Conservation (phyloP, 2,329 filamentous ascomycete species). For the Ascochyta lentis region DNA sequence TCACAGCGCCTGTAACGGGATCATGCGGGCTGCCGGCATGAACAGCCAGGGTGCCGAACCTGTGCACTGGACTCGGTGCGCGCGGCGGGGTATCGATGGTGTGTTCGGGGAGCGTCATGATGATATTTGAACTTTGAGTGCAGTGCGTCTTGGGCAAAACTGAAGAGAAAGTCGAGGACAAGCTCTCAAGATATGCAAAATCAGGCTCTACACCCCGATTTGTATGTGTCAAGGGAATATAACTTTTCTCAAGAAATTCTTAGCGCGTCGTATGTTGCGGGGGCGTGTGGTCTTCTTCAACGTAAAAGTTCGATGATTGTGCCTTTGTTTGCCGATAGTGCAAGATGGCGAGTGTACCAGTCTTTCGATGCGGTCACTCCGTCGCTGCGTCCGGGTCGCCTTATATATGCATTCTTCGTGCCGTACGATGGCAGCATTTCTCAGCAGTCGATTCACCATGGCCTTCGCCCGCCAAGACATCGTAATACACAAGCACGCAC, state of each 20-base stretch:
- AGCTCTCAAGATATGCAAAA: constrained; percentile 5
- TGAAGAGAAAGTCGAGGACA: background rate
- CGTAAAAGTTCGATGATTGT: constrained; percentile 9
- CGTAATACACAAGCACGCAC: constrained; percentile 11
- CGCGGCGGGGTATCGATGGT: constrained; percentile 76
- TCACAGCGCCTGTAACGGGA: constrained; percentile 90
- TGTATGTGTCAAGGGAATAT: constrained; percentile 17
- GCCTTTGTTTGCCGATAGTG: constrained; percentile 35
- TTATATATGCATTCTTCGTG: constrained; percentile 18
- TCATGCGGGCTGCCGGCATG: constrained; percentile 93
- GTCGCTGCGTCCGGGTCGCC: constrained; percentile 7
- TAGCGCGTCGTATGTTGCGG: constrained; percentile 23
- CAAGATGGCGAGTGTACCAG: constrained; percentile 22
- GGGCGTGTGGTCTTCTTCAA: constrained; percentile 18
- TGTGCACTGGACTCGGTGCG: constrained; percentile 74
- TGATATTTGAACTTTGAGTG: constrained; percentile 4
- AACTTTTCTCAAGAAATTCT: constrained; percentile 23
- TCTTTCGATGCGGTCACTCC: background rate
- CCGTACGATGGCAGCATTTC: constrained; percentile 26
- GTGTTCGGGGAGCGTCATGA: constrained; percentile 55
- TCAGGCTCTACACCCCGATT: constrained; percentile 12
- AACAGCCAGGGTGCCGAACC: constrained; percentile 92
- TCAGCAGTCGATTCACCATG: constrained; percentile 35
- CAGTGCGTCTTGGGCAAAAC: background rate
- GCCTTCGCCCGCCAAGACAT: constrained; percentile 11